Conservation (phyloP, 2,329 filamentous ascomycete species). For the Orbilia quercus region DNA sequence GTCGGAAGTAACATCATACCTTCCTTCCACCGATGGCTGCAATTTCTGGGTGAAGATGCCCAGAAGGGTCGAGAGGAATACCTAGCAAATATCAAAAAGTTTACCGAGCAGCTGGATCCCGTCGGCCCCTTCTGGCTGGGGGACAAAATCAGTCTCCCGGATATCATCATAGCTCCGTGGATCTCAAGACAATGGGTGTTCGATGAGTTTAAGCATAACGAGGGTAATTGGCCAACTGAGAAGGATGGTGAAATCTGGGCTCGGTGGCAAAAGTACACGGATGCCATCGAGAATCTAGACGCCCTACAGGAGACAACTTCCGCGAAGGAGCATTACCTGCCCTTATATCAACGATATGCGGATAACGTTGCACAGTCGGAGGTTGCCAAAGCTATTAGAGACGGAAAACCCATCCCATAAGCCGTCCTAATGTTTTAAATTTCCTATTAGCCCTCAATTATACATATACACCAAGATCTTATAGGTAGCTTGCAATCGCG, state of each 20-base stretch:
- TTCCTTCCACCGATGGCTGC: constrained; percentile 73
- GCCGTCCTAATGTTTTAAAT: background rate
- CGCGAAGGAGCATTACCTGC: constrained; percentile 74
- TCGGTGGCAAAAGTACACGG: constrained; percentile 74
- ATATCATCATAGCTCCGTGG: constrained; percentile 79
- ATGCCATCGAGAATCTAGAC: constrained; percentile 70
- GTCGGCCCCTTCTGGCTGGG: constrained; percentile 77
- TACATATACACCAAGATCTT: no score
- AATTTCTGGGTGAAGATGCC: constrained; percentile 69
- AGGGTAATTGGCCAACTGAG: constrained; percentile 65
- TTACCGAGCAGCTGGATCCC: constrained; percentile 72
- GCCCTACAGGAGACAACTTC: constrained; percentile 77
- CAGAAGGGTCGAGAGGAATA: constrained; percentile 69
- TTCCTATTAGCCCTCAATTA: no score
- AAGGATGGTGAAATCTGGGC: constrained; percentile 71
- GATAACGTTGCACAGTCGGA: constrained; percentile 73
- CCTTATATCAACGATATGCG: constrained; percentile 75
- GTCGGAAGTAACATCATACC: constrained; percentile 75
- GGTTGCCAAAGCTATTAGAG: constrained; percentile 72
- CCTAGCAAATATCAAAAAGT: constrained; percentile 69
- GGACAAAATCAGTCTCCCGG: constrained; percentile 72
- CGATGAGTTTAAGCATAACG: constrained; percentile 76
- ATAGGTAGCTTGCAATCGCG: no score
- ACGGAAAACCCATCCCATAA: constrained; percentile 65
- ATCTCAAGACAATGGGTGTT: constrained; percentile 77